A percentile compares a stretch with the other conserved stretches of the same genome.
phyloP scores from a whole-genome alignment of 306 rosid genomes.

The Prunus mume region DNA sequence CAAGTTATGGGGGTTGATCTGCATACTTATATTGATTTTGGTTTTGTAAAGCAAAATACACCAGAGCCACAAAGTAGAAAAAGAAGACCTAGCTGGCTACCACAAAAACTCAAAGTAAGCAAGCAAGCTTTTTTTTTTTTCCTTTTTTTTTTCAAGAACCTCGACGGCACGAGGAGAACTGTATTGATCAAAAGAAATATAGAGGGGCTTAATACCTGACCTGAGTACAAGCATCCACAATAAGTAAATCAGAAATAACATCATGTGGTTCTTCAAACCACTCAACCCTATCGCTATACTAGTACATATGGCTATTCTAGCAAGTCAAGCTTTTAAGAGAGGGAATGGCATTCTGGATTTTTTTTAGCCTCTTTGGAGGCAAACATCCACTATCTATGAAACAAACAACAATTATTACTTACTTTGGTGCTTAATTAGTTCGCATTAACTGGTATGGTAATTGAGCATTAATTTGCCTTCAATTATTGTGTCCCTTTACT shows the following conservation, averaged over 20 bases:
- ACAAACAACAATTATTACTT: background rate
- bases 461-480: background rate
- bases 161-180: too few relatives aligned
- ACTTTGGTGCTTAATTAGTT: background rate
- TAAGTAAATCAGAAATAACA: too few relatives aligned
- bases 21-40: background rate
- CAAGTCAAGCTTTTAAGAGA: background rate
- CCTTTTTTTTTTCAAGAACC: too few relatives aligned
- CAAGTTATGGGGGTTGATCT: too few relatives aligned
- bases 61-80: background rate
- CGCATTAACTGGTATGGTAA: background rate
- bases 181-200: too few relatives aligned
- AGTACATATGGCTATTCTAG: too few relatives aligned
- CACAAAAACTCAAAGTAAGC: too few relatives aligned
- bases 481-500: slow-evolving; percentile 1
- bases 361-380: background rate
- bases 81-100: background rate
- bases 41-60: background rate
- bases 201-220: too few relatives aligned
- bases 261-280: too few relatives aligned
- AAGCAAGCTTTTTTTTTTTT: too few relatives aligned
- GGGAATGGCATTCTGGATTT: background rate
- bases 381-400: background rate
- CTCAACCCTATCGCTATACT: too few relatives aligned
- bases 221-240: too few relatives aligned